A percentile compares a stretch with the other conserved stretches of the same genome.
Conservation (phyloP, 2,329 filamentous ascomycete genomes). For the Neurospora crassa region DNA sequence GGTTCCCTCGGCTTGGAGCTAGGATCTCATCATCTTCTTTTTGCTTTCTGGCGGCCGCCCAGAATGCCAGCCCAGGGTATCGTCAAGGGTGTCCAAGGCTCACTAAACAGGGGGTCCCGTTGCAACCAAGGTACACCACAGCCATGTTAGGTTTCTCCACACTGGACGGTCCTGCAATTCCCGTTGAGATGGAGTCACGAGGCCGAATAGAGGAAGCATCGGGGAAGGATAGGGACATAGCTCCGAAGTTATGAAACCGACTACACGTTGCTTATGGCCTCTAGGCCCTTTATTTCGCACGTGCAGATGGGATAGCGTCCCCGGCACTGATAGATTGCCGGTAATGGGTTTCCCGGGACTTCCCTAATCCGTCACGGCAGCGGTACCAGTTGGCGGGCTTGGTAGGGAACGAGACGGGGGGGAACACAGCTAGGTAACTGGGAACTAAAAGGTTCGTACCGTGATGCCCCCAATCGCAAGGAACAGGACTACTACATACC, state of each 20-base stretch:
- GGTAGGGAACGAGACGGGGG: not conserved
- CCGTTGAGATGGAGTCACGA: not conserved
- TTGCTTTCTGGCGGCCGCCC: not conserved
- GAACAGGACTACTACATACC: not conserved
- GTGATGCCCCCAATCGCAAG: not conserved
- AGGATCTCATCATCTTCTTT: not conserved
- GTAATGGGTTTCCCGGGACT: not conserved
- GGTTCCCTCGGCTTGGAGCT: not conserved
- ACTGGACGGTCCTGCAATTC: not conserved
- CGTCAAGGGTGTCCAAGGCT: not conserved
- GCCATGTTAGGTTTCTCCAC: not conserved
- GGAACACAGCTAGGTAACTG: not conserved
- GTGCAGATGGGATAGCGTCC: not conserved
- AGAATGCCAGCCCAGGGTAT: not conserved
- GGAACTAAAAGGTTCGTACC: not conserved
- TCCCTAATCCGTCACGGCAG: not conserved
- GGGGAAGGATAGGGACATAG: not conserved
- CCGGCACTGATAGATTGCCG: not conserved
- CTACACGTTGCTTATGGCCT: not conserved
- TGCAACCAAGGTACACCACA: not conserved
- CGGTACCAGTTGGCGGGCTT: not conserved
- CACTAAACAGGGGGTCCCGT: not conserved
- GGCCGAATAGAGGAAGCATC: not conserved
- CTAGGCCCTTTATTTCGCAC: not conserved
- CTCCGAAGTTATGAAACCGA: not conserved